phyloP scores from a whole-genome alignment of 2,329 filamentous ascomycete genomes.

The Neopestalotiopsis sp. region DNA sequence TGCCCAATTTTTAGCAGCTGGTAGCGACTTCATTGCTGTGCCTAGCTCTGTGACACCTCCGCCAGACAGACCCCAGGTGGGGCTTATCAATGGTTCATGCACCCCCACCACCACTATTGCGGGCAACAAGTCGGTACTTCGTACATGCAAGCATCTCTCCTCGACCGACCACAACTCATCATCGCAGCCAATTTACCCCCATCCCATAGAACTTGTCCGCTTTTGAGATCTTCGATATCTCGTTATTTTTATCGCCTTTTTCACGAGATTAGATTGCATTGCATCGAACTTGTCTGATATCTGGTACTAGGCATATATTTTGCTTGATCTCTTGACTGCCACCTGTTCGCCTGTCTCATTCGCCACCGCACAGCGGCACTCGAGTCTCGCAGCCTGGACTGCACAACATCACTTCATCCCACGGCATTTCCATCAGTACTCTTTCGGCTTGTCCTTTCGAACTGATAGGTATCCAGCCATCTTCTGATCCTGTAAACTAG shows the following conservation, averaged over 20 bases:
- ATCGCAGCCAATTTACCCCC: background rate
- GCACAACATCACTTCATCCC: background rate
- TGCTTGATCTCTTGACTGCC: background rate
- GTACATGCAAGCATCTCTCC: background rate
- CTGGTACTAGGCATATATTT: background rate
- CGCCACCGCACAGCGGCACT: conserved; percentile 2
- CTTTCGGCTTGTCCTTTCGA: too few species aligned
- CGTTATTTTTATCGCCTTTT: background rate
- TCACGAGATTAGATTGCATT: background rate
- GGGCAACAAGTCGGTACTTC: background rate
- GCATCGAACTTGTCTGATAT: background rate
- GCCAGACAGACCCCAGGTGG: background rate
- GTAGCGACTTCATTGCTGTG: too few species aligned
- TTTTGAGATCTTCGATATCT: background rate
- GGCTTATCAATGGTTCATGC: background rate
- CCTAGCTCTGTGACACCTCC: too few species aligned
- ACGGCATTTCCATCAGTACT: background rate
- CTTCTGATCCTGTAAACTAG: too few species aligned
- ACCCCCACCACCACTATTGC: background rate
- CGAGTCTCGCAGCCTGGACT: background rate
- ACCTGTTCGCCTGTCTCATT: background rate
- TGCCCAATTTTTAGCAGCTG: too few species aligned
- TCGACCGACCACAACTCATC: background rate
- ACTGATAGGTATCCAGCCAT: too few species aligned
- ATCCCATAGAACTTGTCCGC: background rate